phyloP scores from a whole-genome alignment of 2,329 filamentous ascomycete genomes.

The Xylaria sp. region DNA sequence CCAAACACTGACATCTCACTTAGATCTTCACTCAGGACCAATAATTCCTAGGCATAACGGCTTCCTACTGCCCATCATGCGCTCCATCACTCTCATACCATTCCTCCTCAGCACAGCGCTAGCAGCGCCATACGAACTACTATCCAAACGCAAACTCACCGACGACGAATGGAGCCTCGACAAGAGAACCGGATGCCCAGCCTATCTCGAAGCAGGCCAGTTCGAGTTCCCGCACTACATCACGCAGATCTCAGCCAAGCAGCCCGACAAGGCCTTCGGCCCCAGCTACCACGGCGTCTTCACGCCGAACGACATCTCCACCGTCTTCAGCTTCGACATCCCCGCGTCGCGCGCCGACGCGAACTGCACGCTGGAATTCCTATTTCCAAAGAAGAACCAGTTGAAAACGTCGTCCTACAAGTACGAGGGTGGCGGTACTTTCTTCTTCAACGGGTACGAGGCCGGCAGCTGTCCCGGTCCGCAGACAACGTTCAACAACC shows the following conservation, averaged over 20 bases:
- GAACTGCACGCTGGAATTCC: constrained; percentile 60
- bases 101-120: constrained; percentile 29
- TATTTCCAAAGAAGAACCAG: constrained; percentile 53
- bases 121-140: constrained; percentile 43
- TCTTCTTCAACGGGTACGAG: constrained; percentile 49
- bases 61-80: constrained; percentile 38
- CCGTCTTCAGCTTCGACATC: constrained; percentile 60
- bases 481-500: constrained; percentile 48
- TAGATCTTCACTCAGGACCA: background rate
- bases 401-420: constrained; percentile 51
- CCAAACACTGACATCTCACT: background rate
- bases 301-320: constrained; percentile 51
- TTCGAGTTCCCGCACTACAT: constrained; percentile 51
- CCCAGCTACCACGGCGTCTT: constrained; percentile 54
- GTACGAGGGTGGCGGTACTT: constrained; percentile 53
- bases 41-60: background rate
- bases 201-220: constrained; percentile 44
- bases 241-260: constrained; percentile 46
- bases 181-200: constrained; percentile 45
- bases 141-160: constrained; percentile 46
- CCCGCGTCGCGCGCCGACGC: constrained; percentile 52
- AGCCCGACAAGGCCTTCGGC: constrained; percentile 54
- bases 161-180: constrained; percentile 42
- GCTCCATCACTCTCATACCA: background rate
- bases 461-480: constrained; percentile 47